Evolutionary conservation across 129 eudicot species (phyloP).

Genomic region (Saposhnikovia divaricata): DNA sequence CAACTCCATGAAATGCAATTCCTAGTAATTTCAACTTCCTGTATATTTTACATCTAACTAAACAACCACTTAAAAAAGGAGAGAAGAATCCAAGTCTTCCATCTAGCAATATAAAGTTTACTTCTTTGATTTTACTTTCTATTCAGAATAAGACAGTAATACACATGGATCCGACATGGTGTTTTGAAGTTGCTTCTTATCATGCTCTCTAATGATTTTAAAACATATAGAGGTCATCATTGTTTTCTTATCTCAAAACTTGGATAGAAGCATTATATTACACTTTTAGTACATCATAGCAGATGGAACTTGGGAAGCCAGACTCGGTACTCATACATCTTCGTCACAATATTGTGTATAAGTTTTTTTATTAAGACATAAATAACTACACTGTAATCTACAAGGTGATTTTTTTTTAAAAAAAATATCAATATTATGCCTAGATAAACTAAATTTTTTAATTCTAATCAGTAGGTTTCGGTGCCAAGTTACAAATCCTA

Average conservation of each 20-base stretch:
- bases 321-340: neutral
- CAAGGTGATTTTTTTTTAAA: no score
- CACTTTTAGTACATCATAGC: neutral
- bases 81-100: neutral
- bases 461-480: neutral
- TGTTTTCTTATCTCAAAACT: neutral
- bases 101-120: neutral
- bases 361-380: neutral
- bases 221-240: neutral
- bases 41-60: no score
- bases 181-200: neutral
- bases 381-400: neutral
- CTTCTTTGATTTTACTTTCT: neutral
- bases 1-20: no score
- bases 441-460: neutral
- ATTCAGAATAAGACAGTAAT: neutral
- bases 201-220: neutral
- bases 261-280: neutral
- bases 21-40: no score
- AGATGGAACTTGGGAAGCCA: neutral
- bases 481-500: neutral
- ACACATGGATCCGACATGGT: neutral
- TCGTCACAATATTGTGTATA: neutral
- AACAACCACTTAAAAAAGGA: neutral
- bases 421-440: neutral